Conservation (phyloP, 352 stramenopile genomes). For the Elongisporangium anandrum region DNA sequence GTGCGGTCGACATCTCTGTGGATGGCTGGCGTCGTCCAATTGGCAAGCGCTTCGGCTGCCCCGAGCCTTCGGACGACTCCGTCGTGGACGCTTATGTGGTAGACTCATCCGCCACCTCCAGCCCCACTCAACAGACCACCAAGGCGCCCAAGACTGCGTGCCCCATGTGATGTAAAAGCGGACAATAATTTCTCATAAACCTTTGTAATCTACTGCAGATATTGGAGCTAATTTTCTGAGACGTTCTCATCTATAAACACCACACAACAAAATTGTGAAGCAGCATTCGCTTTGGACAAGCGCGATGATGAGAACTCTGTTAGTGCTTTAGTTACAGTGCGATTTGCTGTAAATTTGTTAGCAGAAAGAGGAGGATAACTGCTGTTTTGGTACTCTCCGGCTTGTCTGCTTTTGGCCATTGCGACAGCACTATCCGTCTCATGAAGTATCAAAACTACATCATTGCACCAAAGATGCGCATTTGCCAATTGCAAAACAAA, state of each 20-base stretch:
- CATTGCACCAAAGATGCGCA: neutral
- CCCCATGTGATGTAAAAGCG: neutral
- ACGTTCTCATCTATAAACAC: too few species aligned
- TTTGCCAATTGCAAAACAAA: neutral
- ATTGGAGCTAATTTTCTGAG: neutral
- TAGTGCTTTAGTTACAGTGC: too few species aligned
- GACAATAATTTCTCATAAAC: neutral
- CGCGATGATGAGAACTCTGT: too few species aligned
- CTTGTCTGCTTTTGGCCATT: neutral
- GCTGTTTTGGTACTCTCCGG: neutral
- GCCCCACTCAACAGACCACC: neutral
- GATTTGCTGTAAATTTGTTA: neutral
- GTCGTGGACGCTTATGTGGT: neutral
- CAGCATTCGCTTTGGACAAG: too few species aligned
- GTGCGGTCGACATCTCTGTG: constrained; percentile 23
- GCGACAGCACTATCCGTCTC: neutral
- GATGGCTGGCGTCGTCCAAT: constrained; percentile 32
- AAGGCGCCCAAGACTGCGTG: neutral
- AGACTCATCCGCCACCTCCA: neutral
- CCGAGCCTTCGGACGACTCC: constrained; percentile 14
- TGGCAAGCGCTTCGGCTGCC: constrained; percentile 39
- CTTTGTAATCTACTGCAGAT: neutral
- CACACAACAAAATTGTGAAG: too few species aligned
- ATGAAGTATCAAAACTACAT: too few species aligned
- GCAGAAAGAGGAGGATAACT: neutral